Percentiles rank a stretch among this genome's conserved stretches.
Conservation (phyloP, 1,284 basidiomycete species). For the Chondrostereum purpureum region DNA sequence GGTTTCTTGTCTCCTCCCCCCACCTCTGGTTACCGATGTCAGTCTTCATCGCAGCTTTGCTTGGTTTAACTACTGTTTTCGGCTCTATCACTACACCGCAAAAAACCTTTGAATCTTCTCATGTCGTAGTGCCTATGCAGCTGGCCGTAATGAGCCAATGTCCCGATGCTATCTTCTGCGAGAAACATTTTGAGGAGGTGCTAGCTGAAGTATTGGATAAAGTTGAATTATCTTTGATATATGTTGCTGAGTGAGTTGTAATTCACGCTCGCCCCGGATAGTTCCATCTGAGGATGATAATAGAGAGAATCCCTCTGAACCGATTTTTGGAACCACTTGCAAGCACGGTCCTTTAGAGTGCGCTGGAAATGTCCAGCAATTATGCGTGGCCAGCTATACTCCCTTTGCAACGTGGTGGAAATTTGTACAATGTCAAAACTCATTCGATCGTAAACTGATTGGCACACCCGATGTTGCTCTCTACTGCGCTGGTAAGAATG, state of each 20-base stretch:
- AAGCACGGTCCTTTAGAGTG: constrained; percentile 77
- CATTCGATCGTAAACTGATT: constrained; percentile 54
- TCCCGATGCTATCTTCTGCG: constrained; percentile 74
- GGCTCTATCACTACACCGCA: no score
- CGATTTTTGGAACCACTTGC: constrained; percentile 69
- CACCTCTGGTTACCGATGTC: constrained; percentile 8
- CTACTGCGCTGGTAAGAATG: constrained; percentile 56
- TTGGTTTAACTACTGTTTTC: not conserved
- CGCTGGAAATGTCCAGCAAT: constrained; percentile 81
- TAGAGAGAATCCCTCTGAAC: constrained; percentile 60
- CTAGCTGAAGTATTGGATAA: constrained; percentile 56
- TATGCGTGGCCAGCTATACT: constrained; percentile 66
- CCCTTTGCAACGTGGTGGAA: constrained; percentile 59
- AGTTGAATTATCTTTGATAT: constrained; percentile 64
- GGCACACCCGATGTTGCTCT: constrained; percentile 61
- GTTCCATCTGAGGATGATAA: no score
- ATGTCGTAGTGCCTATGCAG: constrained; percentile 29
- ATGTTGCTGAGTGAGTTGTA: constrained; percentile 62
- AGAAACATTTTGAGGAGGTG: constrained; percentile 71
- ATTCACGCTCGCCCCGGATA: no score
- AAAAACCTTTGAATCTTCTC: constrained; percentile 6
- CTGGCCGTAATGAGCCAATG: constrained; percentile 77
- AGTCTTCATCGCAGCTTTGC: not conserved
- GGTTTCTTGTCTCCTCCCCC: constrained; percentile 5
- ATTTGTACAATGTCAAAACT: constrained; percentile 74